Base-by-base conservation (phyloP, 495 filamentous ascomycete species). In the Cenococcum geophilum region DNA sequence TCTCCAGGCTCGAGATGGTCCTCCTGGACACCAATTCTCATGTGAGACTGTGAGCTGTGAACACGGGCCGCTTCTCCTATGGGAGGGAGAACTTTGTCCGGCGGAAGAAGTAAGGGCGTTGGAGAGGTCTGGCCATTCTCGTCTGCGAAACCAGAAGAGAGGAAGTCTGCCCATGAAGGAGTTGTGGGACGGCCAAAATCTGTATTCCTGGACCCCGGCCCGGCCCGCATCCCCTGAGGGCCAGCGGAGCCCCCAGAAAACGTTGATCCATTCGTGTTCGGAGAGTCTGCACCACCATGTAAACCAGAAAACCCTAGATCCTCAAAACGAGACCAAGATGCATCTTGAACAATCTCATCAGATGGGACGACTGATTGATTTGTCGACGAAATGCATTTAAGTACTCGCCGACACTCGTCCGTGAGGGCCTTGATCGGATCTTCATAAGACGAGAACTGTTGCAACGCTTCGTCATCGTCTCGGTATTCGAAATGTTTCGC, bases 161-260 rank as follows among this genome's bases (percentile, higher is more conserved):
- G 79, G 73, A 98, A 98, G 70, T 98, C 93, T 9, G 92, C 91
- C 92, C 92, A 97, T 1, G 93, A 97, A 10, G 93, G 93, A 2
- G 93, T 98, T 0, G 91, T 97, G 3, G 93, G 95, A 45, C 93
- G 82, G 18, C 84, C 91, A 59, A 88, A 71, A 60, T 88, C 85
- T 40, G 79, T 79, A 42, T 69, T 76, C 40, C 76, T 78, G 9
- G 89, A 89, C 11, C 82, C 79, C 4, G 89, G 84, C 6, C 80
- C 81, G 21, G 81, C 81, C 52, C 81, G 76, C 51, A 92, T 63
- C 0, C 79, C 77, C 40, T 74, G 71, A 49, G 60, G 61, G 12
- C 58, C 61, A 3, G 43, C 36, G 11, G 22, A 9, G 14, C 56
- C 34, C 4, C 34, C 35, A 10, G 48, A 8, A 18, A 42, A 47